Percentiles rank a stretch among this genome's conserved stretches.
phyloP scores from a whole-genome alignment of 257 asterid species.

The Osmanthus fragrans region DNA sequence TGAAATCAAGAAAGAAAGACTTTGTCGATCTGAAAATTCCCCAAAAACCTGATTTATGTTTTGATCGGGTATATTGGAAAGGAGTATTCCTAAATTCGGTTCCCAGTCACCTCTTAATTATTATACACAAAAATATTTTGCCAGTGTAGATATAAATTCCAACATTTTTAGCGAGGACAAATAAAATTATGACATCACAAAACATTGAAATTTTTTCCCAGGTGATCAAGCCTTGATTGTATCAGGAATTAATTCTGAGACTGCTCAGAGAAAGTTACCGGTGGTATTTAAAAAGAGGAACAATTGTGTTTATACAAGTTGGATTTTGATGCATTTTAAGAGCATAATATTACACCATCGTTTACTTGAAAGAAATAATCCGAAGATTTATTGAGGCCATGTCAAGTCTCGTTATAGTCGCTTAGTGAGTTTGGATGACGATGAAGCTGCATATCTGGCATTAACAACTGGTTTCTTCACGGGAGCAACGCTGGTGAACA shows the following conservation, averaged over 20 bases:
- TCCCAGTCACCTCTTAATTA: no score
- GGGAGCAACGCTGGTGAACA: constrained; percentile 30
- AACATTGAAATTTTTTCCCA: no score
- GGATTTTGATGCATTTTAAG: no score
- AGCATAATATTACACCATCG: neutral
- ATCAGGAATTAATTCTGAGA: neutral
- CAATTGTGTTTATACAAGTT: neutral
- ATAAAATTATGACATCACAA: neutral
- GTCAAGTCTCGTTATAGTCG: constrained; percentile 34
- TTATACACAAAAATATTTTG: no score
- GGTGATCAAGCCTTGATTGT: neutral
- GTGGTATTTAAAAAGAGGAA: neutral
- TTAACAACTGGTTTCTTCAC: constrained; percentile 25
- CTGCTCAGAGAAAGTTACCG: neutral
- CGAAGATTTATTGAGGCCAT: neutral
- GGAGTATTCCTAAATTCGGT: no score
- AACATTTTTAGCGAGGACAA: neutral
- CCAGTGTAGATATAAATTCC: neutral
- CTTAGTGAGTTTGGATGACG: constrained; percentile 35
- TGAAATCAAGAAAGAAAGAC: no score
- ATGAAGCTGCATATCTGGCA: constrained; percentile 30
- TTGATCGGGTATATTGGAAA: no score
- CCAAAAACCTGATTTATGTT: no score
- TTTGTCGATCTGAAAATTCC: no score
- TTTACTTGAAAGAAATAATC: neutral